Evolutionary conservation across 2,329 filamentous ascomycete species (phyloP).

Genomic region (Beauveria asiatica): DNA sequence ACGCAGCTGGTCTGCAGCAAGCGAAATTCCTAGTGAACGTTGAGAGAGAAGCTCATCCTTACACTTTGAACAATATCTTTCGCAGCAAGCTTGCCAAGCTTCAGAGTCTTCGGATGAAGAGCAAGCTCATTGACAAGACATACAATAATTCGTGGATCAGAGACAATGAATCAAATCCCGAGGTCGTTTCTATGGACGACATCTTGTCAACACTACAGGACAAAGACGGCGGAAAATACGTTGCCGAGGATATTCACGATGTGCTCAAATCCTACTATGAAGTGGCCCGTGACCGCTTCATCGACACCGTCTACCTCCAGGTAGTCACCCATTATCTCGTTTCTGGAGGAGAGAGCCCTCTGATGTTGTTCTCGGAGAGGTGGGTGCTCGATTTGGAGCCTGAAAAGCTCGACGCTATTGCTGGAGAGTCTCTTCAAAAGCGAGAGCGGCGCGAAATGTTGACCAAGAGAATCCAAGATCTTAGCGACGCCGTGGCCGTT

Average conservation of each 20-base stretch:
- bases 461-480: not conserved
- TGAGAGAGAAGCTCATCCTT: constrained; percentile 21
- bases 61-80: constrained; percentile 22
- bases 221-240: constrained; percentile 16
- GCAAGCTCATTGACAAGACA: constrained; percentile 10
- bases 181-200: constrained; percentile 11
- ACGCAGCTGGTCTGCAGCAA: constrained; percentile 17
- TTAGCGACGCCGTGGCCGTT: not conserved
- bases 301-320: constrained; percentile 27
- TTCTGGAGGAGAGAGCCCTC: constrained; percentile 18
- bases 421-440: not conserved
- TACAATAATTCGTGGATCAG: no score
- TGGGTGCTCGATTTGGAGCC: constrained; percentile 4
- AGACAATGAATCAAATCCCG: no score
- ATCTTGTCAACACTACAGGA: constrained; percentile 13
- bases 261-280: constrained; percentile 26
- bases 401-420: not conserved
- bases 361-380: not conserved
- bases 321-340: constrained; percentile 22
- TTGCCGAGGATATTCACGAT: constrained; percentile 22
- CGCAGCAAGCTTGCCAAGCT: constrained; percentile 12
- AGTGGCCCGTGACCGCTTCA: constrained; percentile 23
- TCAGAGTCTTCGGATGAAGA: not conserved
- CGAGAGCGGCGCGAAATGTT: not conserved
- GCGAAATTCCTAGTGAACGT: constrained; percentile 19